Evolutionary conservation across 2,329 filamentous ascomycete species (phyloP).

Genomic region (Alternaria solani): DNA sequence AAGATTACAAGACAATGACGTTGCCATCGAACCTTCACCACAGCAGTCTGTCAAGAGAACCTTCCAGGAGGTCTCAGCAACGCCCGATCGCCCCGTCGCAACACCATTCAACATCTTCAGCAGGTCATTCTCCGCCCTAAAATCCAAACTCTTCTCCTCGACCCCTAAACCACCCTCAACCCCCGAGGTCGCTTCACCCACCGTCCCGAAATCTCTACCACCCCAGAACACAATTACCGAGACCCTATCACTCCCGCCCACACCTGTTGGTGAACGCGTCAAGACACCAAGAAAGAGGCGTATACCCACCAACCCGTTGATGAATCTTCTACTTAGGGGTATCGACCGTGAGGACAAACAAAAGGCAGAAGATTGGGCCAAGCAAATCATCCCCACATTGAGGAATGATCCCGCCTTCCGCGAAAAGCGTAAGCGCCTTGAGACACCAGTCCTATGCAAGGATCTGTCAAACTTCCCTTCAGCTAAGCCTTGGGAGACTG

Average conservation of each 20-base stretch:
- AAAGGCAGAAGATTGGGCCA: constrained; percentile 40
- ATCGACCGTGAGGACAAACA: constrained; percentile 28
- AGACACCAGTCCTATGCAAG: constrained; percentile 32
- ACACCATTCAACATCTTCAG: constrained; percentile 26
- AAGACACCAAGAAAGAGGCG: constrained; percentile 26
- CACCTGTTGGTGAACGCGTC: constrained; percentile 38
- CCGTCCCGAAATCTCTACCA: constrained; percentile 21
- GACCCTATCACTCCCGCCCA: constrained; percentile 35
- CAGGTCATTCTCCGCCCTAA: constrained; percentile 34
- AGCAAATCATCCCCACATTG: constrained; percentile 28
- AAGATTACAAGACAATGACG: constrained; percentile 4
- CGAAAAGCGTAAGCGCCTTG: constrained; percentile 43
- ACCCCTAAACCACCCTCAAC: constrained; percentile 11
- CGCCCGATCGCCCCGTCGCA: constrained; percentile 17
- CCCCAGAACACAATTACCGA: constrained; percentile 30
- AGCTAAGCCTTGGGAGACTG: constrained; percentile 43
- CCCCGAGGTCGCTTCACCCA: constrained; percentile 14
- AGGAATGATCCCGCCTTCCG: constrained; percentile 28
- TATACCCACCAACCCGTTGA: constrained; percentile 23
- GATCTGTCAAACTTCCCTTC: constrained; percentile 41
- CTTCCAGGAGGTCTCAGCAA: constrained; percentile 11
- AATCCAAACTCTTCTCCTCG: constrained; percentile 25
- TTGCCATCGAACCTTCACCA: constrained; percentile 9
- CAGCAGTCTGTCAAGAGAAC: constrained; percentile 10
- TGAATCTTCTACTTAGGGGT: constrained; percentile 30